A percentile compares a stretch with the other conserved stretches of the same genome.
These are phyloP conservation scores for Acephala macrosclerotiorum DNA, from an alignment of 2,329 filamentous ascomycete species.

Conservation along the genomic window DNA sequence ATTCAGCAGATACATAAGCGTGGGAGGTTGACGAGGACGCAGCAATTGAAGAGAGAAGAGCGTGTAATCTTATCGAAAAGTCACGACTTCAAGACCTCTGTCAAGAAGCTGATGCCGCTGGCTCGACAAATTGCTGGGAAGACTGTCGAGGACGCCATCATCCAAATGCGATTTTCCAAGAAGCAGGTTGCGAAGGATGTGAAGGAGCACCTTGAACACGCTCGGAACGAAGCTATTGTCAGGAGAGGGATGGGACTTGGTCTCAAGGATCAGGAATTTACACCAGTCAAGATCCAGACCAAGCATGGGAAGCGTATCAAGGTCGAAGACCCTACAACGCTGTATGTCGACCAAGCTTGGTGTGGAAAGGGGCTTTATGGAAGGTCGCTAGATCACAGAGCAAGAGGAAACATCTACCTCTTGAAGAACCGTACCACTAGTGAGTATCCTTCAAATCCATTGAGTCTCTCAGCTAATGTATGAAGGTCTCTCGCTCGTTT, in stretches of 20 bases:
- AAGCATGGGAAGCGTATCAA: slow-evolving; percentile 78
- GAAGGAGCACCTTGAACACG: slow-evolving; percentile 78
- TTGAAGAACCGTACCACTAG: slow-evolving; percentile 77
- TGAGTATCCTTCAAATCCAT: slow-evolving; percentile 54
- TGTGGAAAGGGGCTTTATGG: slow-evolving; percentile 76
- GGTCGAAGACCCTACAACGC: slow-evolving; percentile 76
- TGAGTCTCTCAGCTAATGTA: neutral
- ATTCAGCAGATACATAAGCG: slow-evolving; percentile 75
- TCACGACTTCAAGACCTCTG: slow-evolving; percentile 78
- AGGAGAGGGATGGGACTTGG: slow-evolving; percentile 84
- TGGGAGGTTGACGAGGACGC: slow-evolving; percentile 69
- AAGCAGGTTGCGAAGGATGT: slow-evolving; percentile 91
- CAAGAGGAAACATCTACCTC: slow-evolving; percentile 73
- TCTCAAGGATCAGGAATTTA: slow-evolving; percentile 40
- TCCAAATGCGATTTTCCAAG: slow-evolving; percentile 94
- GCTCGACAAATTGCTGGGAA: slow-evolving; percentile 92
- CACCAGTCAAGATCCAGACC: slow-evolving; percentile 68
- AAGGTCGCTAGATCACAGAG: slow-evolving; percentile 72
- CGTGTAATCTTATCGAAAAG: slow-evolving; percentile 66
- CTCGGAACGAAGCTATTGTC: slow-evolving; percentile 81
- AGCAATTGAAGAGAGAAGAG: slow-evolving; percentile 72
- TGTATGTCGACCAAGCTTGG: slow-evolving; percentile 95
- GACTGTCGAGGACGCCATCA: slow-evolving; percentile 89
- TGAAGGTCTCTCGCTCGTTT: slow-evolving; percentile 75
- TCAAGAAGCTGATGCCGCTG: slow-evolving; percentile 90